Evolutionary conservation across 2,329 filamentous ascomycete genomes (phyloP).

Genomic region (Nectriaceae sp.): DNA sequence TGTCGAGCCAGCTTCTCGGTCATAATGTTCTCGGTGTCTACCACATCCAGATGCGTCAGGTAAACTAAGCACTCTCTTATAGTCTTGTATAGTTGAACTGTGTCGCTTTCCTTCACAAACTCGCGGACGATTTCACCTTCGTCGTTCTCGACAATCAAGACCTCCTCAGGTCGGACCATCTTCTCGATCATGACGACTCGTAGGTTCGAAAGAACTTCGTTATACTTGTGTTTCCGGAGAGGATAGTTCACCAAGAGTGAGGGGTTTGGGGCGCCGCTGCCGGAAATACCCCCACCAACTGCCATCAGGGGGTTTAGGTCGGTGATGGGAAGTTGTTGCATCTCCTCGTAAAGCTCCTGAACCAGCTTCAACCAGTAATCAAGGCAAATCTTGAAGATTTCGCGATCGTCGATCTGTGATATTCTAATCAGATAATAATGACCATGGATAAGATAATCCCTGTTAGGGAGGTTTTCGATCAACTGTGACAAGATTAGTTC

Average conservation of each 20-base stretch:
- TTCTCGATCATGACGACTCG: constrained; percentile 99
- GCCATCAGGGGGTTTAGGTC: constrained; percentile 88
- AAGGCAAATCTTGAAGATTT: constrained; percentile 99
- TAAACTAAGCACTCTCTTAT: constrained; percentile 97
- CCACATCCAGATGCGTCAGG: constrained; percentile 93
- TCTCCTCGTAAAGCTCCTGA: constrained; percentile 97
- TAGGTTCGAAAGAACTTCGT: constrained; percentile 89
- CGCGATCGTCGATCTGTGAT: constrained; percentile 96
- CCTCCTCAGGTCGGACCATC: constrained; percentile 98
- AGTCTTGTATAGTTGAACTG: constrained; percentile 98
- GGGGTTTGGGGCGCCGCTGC: constrained; percentile 83
- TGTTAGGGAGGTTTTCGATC: constrained; percentile 93
- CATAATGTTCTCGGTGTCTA: constrained; percentile 99
- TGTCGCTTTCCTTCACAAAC: constrained; percentile 99
- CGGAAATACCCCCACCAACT: constrained; percentile 71
- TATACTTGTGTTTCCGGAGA: constrained; percentile 96
- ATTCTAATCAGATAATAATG: constrained; percentile 99
- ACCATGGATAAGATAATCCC: constrained; percentile 90
- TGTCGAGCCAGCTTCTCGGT: constrained; percentile 95
- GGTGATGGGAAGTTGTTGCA: constrained; percentile 92
- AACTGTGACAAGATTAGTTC: constrained; percentile 52
- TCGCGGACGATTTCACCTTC: constrained; percentile 98
- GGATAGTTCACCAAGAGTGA: constrained; percentile 85
- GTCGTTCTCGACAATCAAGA: constrained; percentile 98
- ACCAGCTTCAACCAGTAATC: constrained; percentile 99